phyloP scores from a whole-genome alignment of 1,284 basidiomycete species.

The Polyporus tsugae region DNA sequence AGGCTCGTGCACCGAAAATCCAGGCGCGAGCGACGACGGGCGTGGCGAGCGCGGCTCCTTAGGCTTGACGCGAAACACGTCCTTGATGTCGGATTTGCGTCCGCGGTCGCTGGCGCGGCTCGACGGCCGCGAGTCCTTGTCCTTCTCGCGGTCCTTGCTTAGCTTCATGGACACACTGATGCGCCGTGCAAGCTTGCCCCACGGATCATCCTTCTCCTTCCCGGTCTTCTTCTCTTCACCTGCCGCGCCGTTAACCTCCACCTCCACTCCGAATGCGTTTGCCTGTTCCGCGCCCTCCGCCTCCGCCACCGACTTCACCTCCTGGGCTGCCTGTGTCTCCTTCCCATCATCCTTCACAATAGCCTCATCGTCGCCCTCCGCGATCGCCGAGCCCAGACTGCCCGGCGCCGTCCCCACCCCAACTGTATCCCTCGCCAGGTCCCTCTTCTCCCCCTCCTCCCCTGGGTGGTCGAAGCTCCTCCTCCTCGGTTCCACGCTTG shows the following conservation, averaged over 20 bases:
- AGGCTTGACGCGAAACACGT: slow-evolving; percentile 30
- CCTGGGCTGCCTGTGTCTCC: background rate
- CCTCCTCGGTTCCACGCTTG: slow-evolving; percentile 38
- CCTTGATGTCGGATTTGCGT: slow-evolving; percentile 31
- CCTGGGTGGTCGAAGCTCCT: slow-evolving; percentile 40
- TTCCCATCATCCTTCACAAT: background rate
- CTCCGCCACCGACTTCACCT: slow-evolving; percentile 24
- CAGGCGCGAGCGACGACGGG: slow-evolving; percentile 18
- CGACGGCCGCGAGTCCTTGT: slow-evolving; percentile 31
- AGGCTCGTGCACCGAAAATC: slow-evolving; percentile 24
- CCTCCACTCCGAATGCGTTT: slow-evolving; percentile 36
- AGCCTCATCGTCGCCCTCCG: slow-evolving; percentile 23
- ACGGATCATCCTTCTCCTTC: slow-evolving; percentile 54
- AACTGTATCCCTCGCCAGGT: slow-evolving; percentile 29
- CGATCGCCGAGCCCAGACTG: slow-evolving; percentile 20
- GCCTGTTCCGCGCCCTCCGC: slow-evolving; percentile 31
- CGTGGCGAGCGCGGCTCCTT: slow-evolving; percentile 24
- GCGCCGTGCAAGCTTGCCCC: slow-evolving; percentile 67
- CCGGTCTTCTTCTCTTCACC: slow-evolving; percentile 25
- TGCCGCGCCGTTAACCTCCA: slow-evolving; percentile 7
- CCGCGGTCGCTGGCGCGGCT: slow-evolving; percentile 30
- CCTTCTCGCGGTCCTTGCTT: slow-evolving; percentile 42
- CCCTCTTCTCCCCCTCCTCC: slow-evolving; percentile 32
- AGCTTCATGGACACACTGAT: slow-evolving; percentile 60
- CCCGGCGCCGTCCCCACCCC: slow-evolving; percentile 3